These are phyloP conservation scores for Cystobasidium tubakii DNA, from an alignment of 768 basidiomycete genomes.

Conservation along the genomic window DNA sequence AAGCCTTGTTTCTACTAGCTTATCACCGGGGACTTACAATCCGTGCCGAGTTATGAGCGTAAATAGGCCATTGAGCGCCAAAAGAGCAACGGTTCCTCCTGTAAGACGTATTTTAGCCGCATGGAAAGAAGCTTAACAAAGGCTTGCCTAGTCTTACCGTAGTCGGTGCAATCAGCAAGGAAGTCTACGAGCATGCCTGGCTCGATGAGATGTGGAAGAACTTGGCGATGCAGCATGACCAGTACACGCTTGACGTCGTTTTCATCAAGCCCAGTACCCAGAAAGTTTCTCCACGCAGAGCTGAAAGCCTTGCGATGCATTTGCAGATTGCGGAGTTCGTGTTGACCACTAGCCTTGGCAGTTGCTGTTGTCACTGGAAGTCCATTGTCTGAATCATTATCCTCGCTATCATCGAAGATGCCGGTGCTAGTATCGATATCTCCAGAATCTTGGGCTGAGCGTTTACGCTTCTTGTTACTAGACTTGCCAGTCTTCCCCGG, in stretches of 20 bases:
- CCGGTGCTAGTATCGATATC: constrained; percentile 55
- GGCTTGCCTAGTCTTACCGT: constrained; percentile 59
- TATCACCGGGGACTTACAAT: constrained; percentile 58
- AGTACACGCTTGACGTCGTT: constrained; percentile 58
- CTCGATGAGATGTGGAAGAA: constrained; percentile 74
- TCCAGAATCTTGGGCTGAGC: constrained; percentile 51
- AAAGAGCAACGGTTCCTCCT: constrained; percentile 78
- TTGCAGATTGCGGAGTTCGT: constrained; percentile 56
- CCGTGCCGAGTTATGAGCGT: constrained; percentile 87
- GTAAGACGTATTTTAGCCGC: no score
- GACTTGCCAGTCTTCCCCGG: not conserved
- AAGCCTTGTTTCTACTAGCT: not conserved
- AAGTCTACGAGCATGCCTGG: constrained; percentile 84
- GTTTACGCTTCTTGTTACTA: constrained; percentile 45
- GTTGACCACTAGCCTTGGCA: constrained; percentile 62
- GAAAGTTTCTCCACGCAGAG: constrained; percentile 67
- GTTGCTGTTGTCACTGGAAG: constrained; percentile 18
- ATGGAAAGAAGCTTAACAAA: no score
- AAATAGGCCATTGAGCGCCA: constrained; percentile 86
- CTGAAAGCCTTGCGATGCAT: constrained; percentile 78
- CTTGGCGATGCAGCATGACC: constrained; percentile 72
- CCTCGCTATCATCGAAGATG: constrained; percentile 54
- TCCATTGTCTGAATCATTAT: constrained; percentile 37
- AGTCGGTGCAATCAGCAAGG: constrained; percentile 75
- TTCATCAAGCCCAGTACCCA: constrained; percentile 51